Evolutionary conservation across 179 eudicot species (phyloP), one percentile per base, ranked within the genome.

Genomic region (Sideroxylon spinosum): DNA sequence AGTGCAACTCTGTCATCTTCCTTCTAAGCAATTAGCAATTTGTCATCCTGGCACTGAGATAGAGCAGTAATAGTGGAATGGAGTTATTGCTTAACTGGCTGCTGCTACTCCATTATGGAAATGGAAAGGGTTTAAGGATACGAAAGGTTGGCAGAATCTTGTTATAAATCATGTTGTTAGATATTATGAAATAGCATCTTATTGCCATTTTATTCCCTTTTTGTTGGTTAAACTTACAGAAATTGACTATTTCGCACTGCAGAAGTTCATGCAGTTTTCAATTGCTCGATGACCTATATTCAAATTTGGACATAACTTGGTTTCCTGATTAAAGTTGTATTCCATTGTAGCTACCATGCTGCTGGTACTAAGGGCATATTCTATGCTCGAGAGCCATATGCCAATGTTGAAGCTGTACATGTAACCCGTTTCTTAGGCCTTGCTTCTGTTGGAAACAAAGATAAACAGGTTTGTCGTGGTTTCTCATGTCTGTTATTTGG

Each of bases 371-470:
- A 85, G 84, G 96, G 88, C 67, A 73, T 90, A n/a, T 95, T 84
- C 73, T 94, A 86, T 86, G 90, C 92, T 83, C 96, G 99, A 69
- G 98, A 89, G 78, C 99, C 99, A 7, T 93, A 95, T 82, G 62
- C 78, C 73, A 95, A 95, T 79, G 78, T 83, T 62, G 89, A 85
- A 82, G 97, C 92, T 82, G 91, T 86, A 69, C 99, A 93, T 73
- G 92, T 91, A 48, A 95, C 99, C 76, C 99, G 98, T 78, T 95
- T 95, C 88, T 70, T 95, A 69, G 99, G 97, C 67, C 93, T 95
- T 81, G 99, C 94, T 78, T 81, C 93, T 25, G 98, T 95, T 80
- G 99, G 98, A 78, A 95, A 95, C 82, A 89, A 87, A 88, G 86
- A 89, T 76, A 95, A 92, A 83, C 96, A 95, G 98, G 99, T 93